Conservation (phyloP, 805 yeast genomes). For the Ogataea salicorniae region DNA sequence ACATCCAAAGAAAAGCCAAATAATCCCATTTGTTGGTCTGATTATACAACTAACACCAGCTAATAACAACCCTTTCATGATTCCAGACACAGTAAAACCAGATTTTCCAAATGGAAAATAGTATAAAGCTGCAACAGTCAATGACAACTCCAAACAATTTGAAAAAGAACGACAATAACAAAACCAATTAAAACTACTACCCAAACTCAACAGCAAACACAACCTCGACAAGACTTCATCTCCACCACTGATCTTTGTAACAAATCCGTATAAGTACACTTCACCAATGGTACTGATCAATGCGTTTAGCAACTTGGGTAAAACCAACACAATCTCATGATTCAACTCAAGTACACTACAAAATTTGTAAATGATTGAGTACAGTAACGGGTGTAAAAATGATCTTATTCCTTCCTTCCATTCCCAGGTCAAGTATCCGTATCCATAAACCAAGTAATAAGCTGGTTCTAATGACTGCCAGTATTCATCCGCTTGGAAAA, state of each 20-base stretch:
- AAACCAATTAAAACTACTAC: slow-evolving; percentile 79
- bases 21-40: slow-evolving; percentile 76
- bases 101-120: slow-evolving; percentile 44
- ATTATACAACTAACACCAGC: slow-evolving; percentile 65
- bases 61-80: slow-evolving; percentile 30
- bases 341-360: slow-evolving; percentile 31
- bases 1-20: slow-evolving; percentile 67
- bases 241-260: slow-evolving; percentile 26
- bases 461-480: slow-evolving; percentile 95
- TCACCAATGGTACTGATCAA: slow-evolving; percentile 71
- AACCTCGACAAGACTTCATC: slow-evolving; percentile 9
- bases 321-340: slow-evolving; percentile 36
- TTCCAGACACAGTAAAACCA: background rate
- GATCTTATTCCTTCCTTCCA: slow-evolving; percentile 77
- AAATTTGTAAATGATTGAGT: slow-evolving; percentile 40
- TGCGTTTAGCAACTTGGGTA: slow-evolving; percentile 70
- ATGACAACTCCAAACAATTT: slow-evolving; percentile 70
- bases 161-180: slow-evolving; percentile 78
- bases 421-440: slow-evolving; percentile 92
- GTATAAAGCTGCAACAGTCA: slow-evolving; percentile 61
- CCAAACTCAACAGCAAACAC: slow-evolving; percentile 46
- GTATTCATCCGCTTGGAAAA: slow-evolving; percentile 94
- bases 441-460: slow-evolving; percentile 64
- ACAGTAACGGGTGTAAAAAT: slow-evolving; percentile 72
- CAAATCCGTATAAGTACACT: slow-evolving; percentile 45